Evolutionary conservation across 345 rosid genomes (phyloP).

Genomic region (Excoecaria cochinchinensis): DNA sequence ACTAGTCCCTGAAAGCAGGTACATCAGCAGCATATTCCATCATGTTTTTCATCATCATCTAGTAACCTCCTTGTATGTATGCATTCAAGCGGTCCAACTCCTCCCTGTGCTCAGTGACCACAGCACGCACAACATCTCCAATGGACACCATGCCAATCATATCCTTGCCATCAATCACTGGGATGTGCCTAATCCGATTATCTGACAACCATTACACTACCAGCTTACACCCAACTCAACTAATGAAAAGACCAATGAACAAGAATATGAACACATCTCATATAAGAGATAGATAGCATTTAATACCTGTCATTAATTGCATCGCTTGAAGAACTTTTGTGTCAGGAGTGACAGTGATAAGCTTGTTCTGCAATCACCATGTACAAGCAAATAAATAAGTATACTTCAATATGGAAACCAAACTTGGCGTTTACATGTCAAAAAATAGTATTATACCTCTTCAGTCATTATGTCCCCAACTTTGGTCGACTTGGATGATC

Average conservation of each 20-base stretch:
- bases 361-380: constrained; percentile 65
- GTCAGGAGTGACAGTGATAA: constrained; percentile 83
- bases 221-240: not conserved
- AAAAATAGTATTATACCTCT: constrained; percentile 52
- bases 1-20: constrained; percentile 5
- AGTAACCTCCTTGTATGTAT: constrained; percentile 93
- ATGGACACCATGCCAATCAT: constrained; percentile 99
- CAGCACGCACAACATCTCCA: constrained; percentile 99
- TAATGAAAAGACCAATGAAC: not conserved
- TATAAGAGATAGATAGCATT: not conserved
- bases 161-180: constrained; percentile 66
- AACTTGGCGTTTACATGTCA: not conserved
- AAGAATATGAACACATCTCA: not conserved
- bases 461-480: constrained; percentile 99
- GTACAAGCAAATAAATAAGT: not conserved
- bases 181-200: constrained; percentile 95
- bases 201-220: constrained; percentile 44
- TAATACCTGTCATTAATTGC: constrained; percentile 95
- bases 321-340: constrained; percentile 95
- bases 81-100: constrained; percentile 91
- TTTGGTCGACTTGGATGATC: constrained; percentile 96
- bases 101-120: constrained; percentile 86
- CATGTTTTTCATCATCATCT: constrained; percentile 34
- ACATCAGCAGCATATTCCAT: constrained; percentile 1
- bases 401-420: not conserved